Percentiles rank a stretch among this genome's conserved stretches.
Conservation (phyloP, 306 rosid species). For the Castanea sativa region DNA sequence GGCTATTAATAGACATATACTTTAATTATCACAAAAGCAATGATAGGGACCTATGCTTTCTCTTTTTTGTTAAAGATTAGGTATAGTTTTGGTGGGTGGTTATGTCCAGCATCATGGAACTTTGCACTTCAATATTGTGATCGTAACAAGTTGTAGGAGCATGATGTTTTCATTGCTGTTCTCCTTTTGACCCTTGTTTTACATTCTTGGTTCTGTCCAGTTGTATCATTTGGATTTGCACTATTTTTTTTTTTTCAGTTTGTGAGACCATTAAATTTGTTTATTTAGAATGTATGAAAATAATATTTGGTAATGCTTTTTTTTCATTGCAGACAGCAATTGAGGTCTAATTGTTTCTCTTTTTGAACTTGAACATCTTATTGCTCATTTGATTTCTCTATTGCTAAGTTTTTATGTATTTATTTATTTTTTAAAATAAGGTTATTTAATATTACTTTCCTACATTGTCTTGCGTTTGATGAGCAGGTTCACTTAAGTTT, state of each 20-base stretch:
- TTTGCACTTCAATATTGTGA: not conserved
- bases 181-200: not conserved
- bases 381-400: not conserved
- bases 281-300: not conserved
- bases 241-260: not conserved
- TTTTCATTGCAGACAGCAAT: conserved; percentile 5
- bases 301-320: not conserved
- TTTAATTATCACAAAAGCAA: not conserved
- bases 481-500: conserved; percentile 32
- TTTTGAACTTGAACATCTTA: conserved; percentile 8
- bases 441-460: not conserved
- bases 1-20: not conserved
- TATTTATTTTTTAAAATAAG: not conserved
- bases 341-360: conserved; percentile 16
- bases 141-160: not conserved
- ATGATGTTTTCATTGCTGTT: not conserved
- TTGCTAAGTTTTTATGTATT: conserved; percentile 12
- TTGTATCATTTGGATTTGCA: not conserved
- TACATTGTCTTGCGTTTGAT: conserved; percentile 17
- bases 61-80: conserved; percentile 4
- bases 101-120: not conserved
- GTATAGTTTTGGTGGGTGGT: not conserved
- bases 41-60: not conserved
- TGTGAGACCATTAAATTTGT: not conserved
- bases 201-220: not conserved